Base-by-base conservation (phyloP, 2,329 filamentous ascomycete genomes). In the Arthrocladium fulminans region DNA sequence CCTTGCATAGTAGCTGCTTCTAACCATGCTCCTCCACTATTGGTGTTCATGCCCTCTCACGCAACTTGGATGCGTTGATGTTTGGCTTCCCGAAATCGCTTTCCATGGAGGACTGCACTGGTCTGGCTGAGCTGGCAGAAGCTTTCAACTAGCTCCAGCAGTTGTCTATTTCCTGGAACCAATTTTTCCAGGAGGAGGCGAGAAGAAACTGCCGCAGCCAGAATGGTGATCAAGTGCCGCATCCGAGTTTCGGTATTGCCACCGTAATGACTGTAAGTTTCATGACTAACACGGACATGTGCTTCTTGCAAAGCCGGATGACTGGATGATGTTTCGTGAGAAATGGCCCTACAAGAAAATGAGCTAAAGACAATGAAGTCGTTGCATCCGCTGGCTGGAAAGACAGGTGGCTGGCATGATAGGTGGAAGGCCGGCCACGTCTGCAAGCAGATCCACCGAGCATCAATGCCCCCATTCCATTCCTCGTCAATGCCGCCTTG, bases 381-480 rank as follows among this genome's bases (percentile, higher is more conserved):
- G 44, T 39, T 38, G 44, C 34, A 39, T 39, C 44, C 32, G 32
- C 44, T 47, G 34, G 44, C 44, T 29, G 39, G 34, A 39, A 47
- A 37, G 24, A 17, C 32, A 38, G 20, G 34, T 23, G 44, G 44
- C 44, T 47, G 44, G 44, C 19, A 48, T 48, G 45, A 48, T 42
- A 41, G 45, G 45, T 34, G 32, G 23, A 48, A 30, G 24, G 24
- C 22, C 22, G 37, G 37, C 37, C 45, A 48, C 45, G 45, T 48
- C 45, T 37, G 38, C 38, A 42, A 48, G 38, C 27, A 5, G 30
- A 17, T 48, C 45, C 45, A 48, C 45, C 7, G 17, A 17, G n/a
- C 45, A 17, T 30, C 7, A 27, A 30, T 15, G 19, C 8, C 37
- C 45, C 19, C 37, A 32, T 29, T 9, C 25, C 15, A 41, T 17